These are phyloP conservation scores for Nemania abortiva DNA, from an alignment of 2,329 filamentous ascomycete species.

Conservation along the genomic window DNA sequence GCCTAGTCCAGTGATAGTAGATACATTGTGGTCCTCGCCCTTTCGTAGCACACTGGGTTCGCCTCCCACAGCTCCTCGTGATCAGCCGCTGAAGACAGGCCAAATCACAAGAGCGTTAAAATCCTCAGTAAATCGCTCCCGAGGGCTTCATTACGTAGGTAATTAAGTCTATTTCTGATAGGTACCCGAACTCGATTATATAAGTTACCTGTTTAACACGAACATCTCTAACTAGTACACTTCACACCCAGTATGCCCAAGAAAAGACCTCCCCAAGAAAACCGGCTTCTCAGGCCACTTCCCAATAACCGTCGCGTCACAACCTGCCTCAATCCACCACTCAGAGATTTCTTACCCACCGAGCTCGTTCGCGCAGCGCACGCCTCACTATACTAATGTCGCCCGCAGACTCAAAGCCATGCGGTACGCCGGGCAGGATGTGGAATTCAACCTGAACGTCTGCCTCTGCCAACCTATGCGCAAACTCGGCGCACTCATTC, in stretches of 20 bases:
- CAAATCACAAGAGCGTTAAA: no score
- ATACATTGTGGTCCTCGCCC: no score
- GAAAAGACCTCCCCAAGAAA: neutral
- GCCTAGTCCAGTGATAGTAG: no score
- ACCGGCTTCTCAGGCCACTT: neutral
- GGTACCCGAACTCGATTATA: no score
- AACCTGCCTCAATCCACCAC: neutral
- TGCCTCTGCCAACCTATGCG: constrained; percentile 9
- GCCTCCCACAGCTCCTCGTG: no score
- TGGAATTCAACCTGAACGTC: constrained; percentile 28
- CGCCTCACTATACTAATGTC: constrained; percentile 32
- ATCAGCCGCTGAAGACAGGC: no score
- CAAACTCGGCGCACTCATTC: constrained; percentile 22
- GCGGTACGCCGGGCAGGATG: constrained; percentile 30
- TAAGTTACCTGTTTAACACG: no score
- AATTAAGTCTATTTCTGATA: no score
- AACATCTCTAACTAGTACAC: neutral
- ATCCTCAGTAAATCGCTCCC: no score
- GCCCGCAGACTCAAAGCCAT: constrained; percentile 42
- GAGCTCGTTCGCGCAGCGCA: constrained; percentile 36
- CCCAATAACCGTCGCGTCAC: neutral
- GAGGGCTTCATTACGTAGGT: no score
- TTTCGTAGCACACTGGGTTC: no score
- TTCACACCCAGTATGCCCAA: neutral
- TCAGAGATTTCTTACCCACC: constrained; percentile 36